A percentile compares a stretch with the other conserved stretches of the same genome.
These are phyloP conservation scores for Apiospora sp. DNA, from an alignment of 2,329 filamentous ascomycete genomes.

Conservation along the genomic window DNA sequence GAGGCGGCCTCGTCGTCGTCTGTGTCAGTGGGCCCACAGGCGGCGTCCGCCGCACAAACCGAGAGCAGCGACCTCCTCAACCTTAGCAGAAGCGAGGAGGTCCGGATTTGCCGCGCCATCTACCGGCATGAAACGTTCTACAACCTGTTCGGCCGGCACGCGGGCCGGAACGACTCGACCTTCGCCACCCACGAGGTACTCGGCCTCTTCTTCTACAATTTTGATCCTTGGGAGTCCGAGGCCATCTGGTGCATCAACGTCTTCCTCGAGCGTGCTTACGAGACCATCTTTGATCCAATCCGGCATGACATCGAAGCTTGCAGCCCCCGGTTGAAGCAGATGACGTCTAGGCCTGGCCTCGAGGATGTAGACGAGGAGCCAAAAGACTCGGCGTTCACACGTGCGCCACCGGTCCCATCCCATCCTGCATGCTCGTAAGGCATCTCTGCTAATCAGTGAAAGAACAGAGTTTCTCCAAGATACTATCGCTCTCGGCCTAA, in stretches of 20 bases:
- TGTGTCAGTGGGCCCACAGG: rapidly evolving
- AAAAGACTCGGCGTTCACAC: too few relatives aligned
- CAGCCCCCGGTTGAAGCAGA: background rate
- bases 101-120: conserved; percentile 34
- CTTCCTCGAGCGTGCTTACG: conserved; percentile 30
- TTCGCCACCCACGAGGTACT: conserved; percentile 26
- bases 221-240: conserved; percentile 33
- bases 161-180: conserved; percentile 21
- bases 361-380: too few relatives aligned
- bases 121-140: conserved; percentile 34
- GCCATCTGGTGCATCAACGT: conserved; percentile 30
- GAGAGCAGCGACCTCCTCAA: too few relatives aligned
- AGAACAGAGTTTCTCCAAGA: background rate
- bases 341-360: too few relatives aligned
- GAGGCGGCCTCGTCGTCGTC: background rate
- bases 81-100: background rate
- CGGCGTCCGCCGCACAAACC: rapidly evolving
- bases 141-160: conserved; percentile 30
- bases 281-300: background rate
- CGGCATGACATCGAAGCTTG: background rate
- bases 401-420: too few relatives aligned
- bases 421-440: too few relatives aligned
- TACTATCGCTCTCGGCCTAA: background rate
- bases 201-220: conserved; percentile 27
- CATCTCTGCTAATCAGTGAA: background rate